These are phyloP conservation scores for Albophoma yamanashiensis DNA, from an alignment of 2,329 filamentous ascomycete genomes.

Conservation along the genomic window DNA sequence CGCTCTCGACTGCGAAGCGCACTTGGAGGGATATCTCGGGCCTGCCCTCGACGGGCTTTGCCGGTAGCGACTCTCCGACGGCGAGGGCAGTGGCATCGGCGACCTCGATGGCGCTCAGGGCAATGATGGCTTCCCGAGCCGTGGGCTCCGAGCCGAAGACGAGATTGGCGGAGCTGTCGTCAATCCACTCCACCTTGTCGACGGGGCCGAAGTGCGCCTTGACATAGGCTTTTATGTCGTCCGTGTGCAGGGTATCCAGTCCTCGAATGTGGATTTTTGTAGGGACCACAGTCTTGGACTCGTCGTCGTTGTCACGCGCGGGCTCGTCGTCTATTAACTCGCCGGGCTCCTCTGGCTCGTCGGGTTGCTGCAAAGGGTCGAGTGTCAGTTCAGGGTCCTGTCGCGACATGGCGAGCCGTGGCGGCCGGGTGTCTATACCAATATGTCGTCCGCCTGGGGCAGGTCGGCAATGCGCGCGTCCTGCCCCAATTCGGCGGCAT, in stretches of 20 bases:
- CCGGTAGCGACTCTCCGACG: conserved; percentile 52
- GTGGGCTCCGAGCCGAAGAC: conserved; percentile 51
- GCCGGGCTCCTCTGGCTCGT: conserved; percentile 26
- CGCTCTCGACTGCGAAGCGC: conserved; percentile 61
- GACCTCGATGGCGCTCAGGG: conserved; percentile 41
- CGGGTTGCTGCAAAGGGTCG: conserved; percentile 16
- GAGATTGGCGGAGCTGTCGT: conserved; percentile 83
- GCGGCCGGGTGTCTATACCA: conserved; percentile 14
- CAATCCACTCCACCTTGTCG: conserved; percentile 79
- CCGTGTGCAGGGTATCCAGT: conserved; percentile 69
- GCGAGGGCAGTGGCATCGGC: conserved; percentile 45
- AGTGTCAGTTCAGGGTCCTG: conserved; percentile 6
- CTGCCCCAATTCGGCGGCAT: conserved; percentile 32
- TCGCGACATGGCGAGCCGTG: neutral
- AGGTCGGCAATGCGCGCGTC: conserved; percentile 15
- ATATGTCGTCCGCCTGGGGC: conserved; percentile 23
- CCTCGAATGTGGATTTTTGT: conserved; percentile 76
- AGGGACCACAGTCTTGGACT: conserved; percentile 18
- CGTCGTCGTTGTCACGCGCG: conserved; percentile 7
- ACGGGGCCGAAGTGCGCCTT: conserved; percentile 52
- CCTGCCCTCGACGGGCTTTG: conserved; percentile 57
- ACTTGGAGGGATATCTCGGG: conserved; percentile 62
- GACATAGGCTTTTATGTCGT: conserved; percentile 68
- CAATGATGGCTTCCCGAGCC: conserved; percentile 43
- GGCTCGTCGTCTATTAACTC: conserved; percentile 25